These are phyloP conservation scores for Lentinula sp. DNA, from an alignment of 768 basidiomycete genomes.

Conservation along the genomic window DNA sequence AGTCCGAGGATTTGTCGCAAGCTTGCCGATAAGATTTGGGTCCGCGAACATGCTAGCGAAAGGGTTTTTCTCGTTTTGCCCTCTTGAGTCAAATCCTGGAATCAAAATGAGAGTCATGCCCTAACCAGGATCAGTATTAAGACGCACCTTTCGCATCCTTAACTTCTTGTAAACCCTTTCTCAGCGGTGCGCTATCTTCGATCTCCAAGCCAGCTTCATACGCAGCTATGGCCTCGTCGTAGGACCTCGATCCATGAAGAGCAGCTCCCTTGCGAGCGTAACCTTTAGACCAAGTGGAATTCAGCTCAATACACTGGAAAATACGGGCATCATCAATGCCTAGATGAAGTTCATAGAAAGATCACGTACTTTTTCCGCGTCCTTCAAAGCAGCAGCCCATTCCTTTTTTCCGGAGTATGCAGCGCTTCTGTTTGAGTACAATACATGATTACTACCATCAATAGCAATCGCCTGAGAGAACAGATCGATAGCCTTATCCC, in stretches of 20 bases:
- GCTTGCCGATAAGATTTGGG: slow-evolving; percentile 76
- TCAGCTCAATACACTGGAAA: slow-evolving; percentile 68
- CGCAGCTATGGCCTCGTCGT: slow-evolving; percentile 76
- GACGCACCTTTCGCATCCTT: slow-evolving; percentile 71
- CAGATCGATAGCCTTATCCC: slow-evolving; percentile 79
- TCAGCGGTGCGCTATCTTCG: slow-evolving; percentile 77
- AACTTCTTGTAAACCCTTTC: slow-evolving; percentile 88
- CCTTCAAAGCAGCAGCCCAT: slow-evolving; percentile 70
- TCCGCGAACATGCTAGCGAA: slow-evolving; percentile 78
- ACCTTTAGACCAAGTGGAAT: slow-evolving; percentile 84
- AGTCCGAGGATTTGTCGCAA: slow-evolving; percentile 84
- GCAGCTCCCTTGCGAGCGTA: slow-evolving; percentile 92
- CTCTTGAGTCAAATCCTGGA: slow-evolving; percentile 25
- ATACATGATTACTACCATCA: slow-evolving; percentile 80
- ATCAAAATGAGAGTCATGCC: slow-evolving; percentile 1
- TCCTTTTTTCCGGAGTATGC: slow-evolving; percentile 82
- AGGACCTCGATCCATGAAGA: slow-evolving; percentile 74
- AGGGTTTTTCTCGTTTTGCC: slow-evolving; percentile 45
- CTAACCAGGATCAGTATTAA: not conserved
- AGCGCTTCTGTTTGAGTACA: slow-evolving; percentile 91
- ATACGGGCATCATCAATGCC: not conserved
- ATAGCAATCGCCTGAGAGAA: slow-evolving; percentile 79
- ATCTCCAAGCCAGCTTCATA: slow-evolving; percentile 79
- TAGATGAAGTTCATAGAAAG: not conserved
- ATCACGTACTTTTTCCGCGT: slow-evolving; percentile 81